A percentile compares a stretch with the other conserved stretches of the same genome.
These are phyloP conservation scores for Hortaea werneckii DNA, from an alignment of 2,329 filamentous ascomycete species.

Conservation along the genomic window DNA sequence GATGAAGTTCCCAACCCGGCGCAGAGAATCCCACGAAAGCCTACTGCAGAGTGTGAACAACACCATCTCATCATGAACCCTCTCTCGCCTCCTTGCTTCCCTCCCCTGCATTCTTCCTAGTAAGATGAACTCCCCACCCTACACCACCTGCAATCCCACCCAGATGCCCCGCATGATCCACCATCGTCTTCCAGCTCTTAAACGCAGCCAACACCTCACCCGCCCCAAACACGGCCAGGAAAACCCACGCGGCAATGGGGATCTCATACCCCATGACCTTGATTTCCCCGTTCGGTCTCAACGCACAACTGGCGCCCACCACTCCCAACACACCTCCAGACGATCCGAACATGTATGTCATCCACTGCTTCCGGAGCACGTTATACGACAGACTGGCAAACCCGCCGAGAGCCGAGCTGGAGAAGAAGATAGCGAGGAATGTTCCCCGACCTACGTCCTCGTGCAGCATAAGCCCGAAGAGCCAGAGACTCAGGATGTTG, in stretches of 20 bases:
- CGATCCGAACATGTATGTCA: constrained; percentile 51
- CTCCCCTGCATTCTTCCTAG: no score
- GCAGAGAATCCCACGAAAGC: no score
- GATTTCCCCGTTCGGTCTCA: constrained; percentile 23
- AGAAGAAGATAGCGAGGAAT: constrained; percentile 58
- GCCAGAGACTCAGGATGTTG: constrained; percentile 57
- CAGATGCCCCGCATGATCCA: constrained; percentile 28
- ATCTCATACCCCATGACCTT: constrained; percentile 21
- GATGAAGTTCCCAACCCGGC: no score
- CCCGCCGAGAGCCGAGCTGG: constrained; percentile 48
- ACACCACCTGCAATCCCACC: constrained; percentile 22
- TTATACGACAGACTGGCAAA: constrained; percentile 45
- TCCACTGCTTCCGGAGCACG: constrained; percentile 34
- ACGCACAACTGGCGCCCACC: constrained; percentile 45
- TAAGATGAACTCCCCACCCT: no score
- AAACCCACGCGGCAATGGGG: constrained; percentile 25
- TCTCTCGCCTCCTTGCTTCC: no score
- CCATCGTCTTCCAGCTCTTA: constrained; percentile 13
- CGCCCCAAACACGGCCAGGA: constrained; percentile 28
- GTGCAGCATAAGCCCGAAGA: constrained; percentile 57
- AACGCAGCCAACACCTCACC: constrained; percentile 17
- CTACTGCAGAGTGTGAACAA: no score
- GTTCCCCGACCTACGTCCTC: constrained; percentile 59
- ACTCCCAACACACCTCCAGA: constrained; percentile 56
- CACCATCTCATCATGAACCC: no score